phyloP scores from a whole-genome alignment of 1,284 basidiomycete genomes.

The Leccinum solheimii region DNA sequence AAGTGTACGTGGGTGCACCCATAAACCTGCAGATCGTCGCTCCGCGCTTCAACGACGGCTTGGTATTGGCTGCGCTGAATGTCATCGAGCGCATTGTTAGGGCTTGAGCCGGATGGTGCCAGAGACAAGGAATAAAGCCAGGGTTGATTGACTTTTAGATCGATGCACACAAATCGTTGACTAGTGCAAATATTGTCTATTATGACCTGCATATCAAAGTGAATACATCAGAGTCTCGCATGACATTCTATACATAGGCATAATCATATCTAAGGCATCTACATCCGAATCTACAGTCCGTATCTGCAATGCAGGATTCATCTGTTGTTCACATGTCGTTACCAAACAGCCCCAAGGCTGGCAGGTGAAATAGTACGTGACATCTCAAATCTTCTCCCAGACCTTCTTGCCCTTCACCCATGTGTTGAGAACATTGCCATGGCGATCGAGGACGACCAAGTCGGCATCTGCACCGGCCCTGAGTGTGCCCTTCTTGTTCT shows the following conservation, averaged over 20 bases:
- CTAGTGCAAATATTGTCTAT: neutral
- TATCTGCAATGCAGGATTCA: neutral
- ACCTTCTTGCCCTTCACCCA: constrained; percentile 81
- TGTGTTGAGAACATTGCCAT: constrained; percentile 70
- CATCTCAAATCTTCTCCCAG: constrained; percentile 46
- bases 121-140: neutral
- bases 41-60: constrained; percentile 24
- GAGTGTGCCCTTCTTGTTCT: constrained; percentile 76
- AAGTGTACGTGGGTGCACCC: constrained; percentile 11
- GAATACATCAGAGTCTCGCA: neutral
- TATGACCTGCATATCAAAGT: neutral
- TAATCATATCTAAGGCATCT: neutral
- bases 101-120: neutral
- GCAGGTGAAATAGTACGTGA: neutral
- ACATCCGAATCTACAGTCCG: neutral
- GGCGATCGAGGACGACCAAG: constrained; percentile 69
- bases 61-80: constrained; percentile 25
- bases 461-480: constrained; percentile 82
- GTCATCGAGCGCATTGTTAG: neutral
- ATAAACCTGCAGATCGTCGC: constrained; percentile 25
- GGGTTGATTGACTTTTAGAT: neutral
- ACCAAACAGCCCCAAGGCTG: neutral
- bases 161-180: neutral
- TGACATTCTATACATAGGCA: neutral
- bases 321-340: neutral